Base-by-base conservation (phyloP, 2,329 filamentous ascomycete species). In the Akanthomyces muscarius region DNA sequence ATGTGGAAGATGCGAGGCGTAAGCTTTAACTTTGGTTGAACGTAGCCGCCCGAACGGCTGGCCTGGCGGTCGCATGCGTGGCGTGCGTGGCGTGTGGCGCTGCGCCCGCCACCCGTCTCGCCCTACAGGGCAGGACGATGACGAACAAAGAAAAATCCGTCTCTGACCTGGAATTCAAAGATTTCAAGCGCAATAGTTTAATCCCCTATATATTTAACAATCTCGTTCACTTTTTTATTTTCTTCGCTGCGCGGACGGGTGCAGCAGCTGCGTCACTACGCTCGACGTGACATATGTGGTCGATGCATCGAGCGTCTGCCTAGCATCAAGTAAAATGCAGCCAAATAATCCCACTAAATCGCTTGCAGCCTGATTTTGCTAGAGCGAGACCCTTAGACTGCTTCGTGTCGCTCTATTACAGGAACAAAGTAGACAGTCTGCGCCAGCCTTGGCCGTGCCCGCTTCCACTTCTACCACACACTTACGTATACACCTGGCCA, bases 81-180 rank as follows among this genome's bases (percentile, higher is more conserved):
- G 58, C 58, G 48, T 47, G 45, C 51, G 51, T 53, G 51, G 48
- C 25, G 48, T 48, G 57, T 61, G 58, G 58, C 58, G 58, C 41
- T 36, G 50, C 48, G 23, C 16, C 41, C 21, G 47, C 33, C n/a
- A 45, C 38, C 44, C 36, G 25, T 47, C 25, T 60, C 16, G 47
- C 57, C 57, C 21, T 60, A 8, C 10, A 60, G 8, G 57, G 57
- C 57, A 36, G 41, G 8, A 28, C 28, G 5, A 30, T 16, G 7
- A 18, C 53, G 16, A 50, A 25, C 7, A 1, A 28, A 21, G 10
- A 18, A 4, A 6, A 16, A 28, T 13, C 14, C 16, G 14, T 13
- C 16, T 48, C 21, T 8, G 38, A 25, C 2, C 16, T 48, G 8
- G n/a, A n/a, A n/a, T 6, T n/a, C 3, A 8, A 30, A 4, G 14